Evolutionary conservation across 805 yeast species (phyloP).

Genomic region (Saccharomycopsis sp.): DNA sequence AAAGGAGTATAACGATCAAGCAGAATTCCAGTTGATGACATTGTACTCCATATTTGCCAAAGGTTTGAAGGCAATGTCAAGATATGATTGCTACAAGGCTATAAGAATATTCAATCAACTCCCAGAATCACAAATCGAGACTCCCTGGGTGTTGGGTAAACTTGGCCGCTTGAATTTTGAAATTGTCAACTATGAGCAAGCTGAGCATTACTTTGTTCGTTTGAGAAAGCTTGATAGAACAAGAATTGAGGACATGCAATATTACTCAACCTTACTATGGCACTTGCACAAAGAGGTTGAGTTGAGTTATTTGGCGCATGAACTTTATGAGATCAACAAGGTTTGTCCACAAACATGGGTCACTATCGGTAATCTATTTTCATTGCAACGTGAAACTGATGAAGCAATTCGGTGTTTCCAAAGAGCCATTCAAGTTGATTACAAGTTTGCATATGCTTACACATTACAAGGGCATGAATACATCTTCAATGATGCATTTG

Average conservation of each 20-base stretch:
- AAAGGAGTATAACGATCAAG: slow-evolving; percentile 20
- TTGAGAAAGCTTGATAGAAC: slow-evolving; percentile 67
- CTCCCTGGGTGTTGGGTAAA: slow-evolving; percentile 82
- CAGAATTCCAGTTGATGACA: slow-evolving; percentile 36
- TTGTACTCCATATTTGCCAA: slow-evolving; percentile 49
- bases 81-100: slow-evolving; percentile 75
- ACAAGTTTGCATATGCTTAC: slow-evolving; percentile 74
- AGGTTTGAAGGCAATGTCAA: slow-evolving; percentile 49
- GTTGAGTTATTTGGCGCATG: slow-evolving; percentile 75
- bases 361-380: slow-evolving; percentile 79
- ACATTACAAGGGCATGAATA: slow-evolving; percentile 92
- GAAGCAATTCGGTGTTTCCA: slow-evolving; percentile 84
- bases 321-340: slow-evolving; percentile 55
- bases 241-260: slow-evolving; percentile 81
- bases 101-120: slow-evolving; percentile 56
- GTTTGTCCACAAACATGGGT: slow-evolving; percentile 86
- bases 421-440: slow-evolving; percentile 62
- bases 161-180: slow-evolving; percentile 81
- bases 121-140: slow-evolving; percentile 50
- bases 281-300: slow-evolving; percentile 77
- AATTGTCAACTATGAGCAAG: slow-evolving; percentile 72
- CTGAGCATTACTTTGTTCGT: slow-evolving; percentile 52
- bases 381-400: slow-evolving; percentile 74
- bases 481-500: slow-evolving; percentile 81
- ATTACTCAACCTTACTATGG: slow-evolving; percentile 86